Base-by-base conservation (phyloP, 2,329 filamentous ascomycete species). In the Ceratocystis colombiana region DNA sequence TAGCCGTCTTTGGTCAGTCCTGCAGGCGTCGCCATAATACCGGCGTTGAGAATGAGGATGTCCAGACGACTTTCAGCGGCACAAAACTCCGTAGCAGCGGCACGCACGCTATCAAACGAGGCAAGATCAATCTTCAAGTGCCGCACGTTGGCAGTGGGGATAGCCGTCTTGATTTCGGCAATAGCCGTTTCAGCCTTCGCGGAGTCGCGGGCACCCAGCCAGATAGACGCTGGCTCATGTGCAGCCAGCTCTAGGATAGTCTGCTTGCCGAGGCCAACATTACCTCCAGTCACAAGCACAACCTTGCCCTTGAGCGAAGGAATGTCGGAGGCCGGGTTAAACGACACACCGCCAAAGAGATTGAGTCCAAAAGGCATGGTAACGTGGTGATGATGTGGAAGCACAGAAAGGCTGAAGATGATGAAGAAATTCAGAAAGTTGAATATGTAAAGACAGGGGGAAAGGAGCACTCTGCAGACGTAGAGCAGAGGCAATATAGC, bases 41-140 rank as follows among this genome's bases (percentile, higher is more conserved):
- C 79, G 0, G 79, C 79, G 64, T 77, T 80, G 69, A 79, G 79
- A 64, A 81, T 71, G 1, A 81, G 64, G 33, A 80, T 74, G 10
- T 71, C 66, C 70, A 76, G 75, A 2, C 70, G 70, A 1, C 75
- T 70, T 10, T 70, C 68, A 45, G 70, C 68, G 22, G 68, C 55
- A 46, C 67, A 68, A 1, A 77, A 76, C 1, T 76, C 74, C 1
- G 71, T 68, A 0, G 77, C 77, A 0, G 76, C 75, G 2, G 71
- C 69, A n/a, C 75, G 73, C 30, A 78, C 75, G 1, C 74, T 71
- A 12, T 70, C 71, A 62, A 76, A 73, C 25, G 72, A 75, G 3
- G 73, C 72, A 10, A 80, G 74, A 64, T 80, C 76, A 6, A 79
- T 70, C 25, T 55, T 62, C 25, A 70, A 10, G 41, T 64, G 61